Evolutionary conservation across 2,329 filamentous ascomycete genomes (phyloP).

Genomic region (Verticillium tricorpus): DNA sequence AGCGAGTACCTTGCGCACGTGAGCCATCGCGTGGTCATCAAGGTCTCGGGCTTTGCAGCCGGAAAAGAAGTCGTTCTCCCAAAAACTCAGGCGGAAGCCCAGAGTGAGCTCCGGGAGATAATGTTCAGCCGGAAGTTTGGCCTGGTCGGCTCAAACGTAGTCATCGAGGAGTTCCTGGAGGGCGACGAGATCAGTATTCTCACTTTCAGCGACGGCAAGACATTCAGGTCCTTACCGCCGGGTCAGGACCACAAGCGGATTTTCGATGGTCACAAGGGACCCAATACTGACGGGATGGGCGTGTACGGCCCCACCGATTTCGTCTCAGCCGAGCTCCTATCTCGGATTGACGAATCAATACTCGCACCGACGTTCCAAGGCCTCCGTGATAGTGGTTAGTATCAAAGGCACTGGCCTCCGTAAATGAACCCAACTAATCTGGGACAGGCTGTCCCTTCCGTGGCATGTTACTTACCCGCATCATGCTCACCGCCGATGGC

Average conservation of each 20-base stretch:
- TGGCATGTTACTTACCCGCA: constrained; percentile 79
- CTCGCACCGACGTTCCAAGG: constrained; percentile 87
- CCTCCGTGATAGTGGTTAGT: neutral
- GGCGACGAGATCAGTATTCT: constrained; percentile 92
- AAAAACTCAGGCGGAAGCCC: constrained; percentile 74
- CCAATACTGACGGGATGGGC: constrained; percentile 97
- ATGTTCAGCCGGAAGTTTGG: constrained; percentile 90
- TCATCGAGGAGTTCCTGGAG: constrained; percentile 89
- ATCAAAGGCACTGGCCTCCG: neutral
- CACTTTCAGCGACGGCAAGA: constrained; percentile 85
- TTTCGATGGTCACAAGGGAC: constrained; percentile 82
- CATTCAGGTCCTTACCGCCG: constrained; percentile 76
- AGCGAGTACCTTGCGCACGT: constrained; percentile 68
- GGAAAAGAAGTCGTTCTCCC: constrained; percentile 96
- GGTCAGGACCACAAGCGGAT: constrained; percentile 97
- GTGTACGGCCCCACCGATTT: constrained; percentile 91
- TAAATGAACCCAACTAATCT: neutral
- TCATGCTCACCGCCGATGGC: constrained; percentile 83
- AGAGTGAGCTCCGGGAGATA: constrained; percentile 76
- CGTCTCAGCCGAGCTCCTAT: constrained; percentile 69
- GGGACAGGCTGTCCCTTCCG: constrained; percentile 49
- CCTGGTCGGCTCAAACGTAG: constrained; percentile 79
- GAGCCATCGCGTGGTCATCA: constrained; percentile 79
- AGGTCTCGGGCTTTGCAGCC: constrained; percentile 85
- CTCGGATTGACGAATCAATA: constrained; percentile 72